Percentiles rank a stretch among this genome's conserved stretches.
These are phyloP conservation scores for Teratosphaeria nubilosa DNA, from an alignment of 2,329 filamentous ascomycete genomes.

Conservation along the genomic window DNA sequence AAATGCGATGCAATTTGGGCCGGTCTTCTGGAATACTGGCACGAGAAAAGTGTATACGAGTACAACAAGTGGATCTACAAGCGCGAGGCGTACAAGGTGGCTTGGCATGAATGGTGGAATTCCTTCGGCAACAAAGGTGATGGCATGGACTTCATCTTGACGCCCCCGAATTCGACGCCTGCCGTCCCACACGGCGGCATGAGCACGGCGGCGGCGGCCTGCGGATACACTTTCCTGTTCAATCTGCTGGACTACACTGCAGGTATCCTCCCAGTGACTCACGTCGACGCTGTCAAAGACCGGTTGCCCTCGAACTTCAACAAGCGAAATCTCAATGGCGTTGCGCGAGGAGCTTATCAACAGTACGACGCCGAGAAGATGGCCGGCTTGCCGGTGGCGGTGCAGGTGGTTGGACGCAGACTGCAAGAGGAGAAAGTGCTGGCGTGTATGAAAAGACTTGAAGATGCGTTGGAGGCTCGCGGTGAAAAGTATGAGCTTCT, in stretches of 20 bases:
- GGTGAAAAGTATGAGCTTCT: constrained; percentile 42
- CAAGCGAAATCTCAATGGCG: constrained; percentile 59
- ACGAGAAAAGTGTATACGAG: constrained; percentile 62
- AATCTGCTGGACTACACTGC: constrained; percentile 82
- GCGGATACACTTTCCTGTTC: constrained; percentile 89
- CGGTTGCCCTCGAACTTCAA: constrained; percentile 53
- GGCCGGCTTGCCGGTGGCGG: constrained; percentile 77
- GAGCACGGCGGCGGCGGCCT: constrained; percentile 73
- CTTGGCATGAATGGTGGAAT: constrained; percentile 83
- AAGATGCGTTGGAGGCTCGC: constrained; percentile 55
- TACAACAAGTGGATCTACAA: constrained; percentile 72
- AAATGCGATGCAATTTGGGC: constrained; percentile 69
- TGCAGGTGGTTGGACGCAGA: constrained; percentile 71
- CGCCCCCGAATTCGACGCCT: constrained; percentile 81
- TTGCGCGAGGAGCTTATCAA: constrained; percentile 75
- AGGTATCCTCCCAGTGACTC: constrained; percentile 75
- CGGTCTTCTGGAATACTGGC: constrained; percentile 62
- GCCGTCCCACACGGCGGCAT: constrained; percentile 81
- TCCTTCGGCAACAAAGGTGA: constrained; percentile 35
- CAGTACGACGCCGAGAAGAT: constrained; percentile 74
- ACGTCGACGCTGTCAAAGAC: constrained; percentile 63
- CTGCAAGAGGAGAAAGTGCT: constrained; percentile 84
- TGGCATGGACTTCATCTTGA: constrained; percentile 63
- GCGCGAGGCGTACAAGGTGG: constrained; percentile 66
- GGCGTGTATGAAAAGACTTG: constrained; percentile 66